Base-by-base conservation (phyloP, 1,284 basidiomycete genomes). In the Boletus semigastroideus region DNA sequence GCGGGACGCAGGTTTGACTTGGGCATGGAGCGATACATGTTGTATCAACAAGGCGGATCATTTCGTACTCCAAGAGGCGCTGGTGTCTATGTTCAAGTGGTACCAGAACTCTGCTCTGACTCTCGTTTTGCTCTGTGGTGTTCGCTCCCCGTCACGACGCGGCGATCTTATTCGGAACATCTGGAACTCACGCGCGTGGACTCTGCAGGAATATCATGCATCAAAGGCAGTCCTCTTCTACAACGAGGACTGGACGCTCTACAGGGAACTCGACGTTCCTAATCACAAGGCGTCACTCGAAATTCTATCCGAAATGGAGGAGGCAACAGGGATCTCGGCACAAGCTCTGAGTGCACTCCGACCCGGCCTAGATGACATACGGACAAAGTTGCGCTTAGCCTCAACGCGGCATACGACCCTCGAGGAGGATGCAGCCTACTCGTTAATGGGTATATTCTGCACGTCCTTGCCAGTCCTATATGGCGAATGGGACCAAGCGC, bases 281-380 rank as follows among this genome's bases (percentile, higher is more conserved):
- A 48, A 48, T 8, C 46, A 48, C 22, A 48, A 48, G n/a, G 46
- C 41, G 8, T 48, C 46, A 7, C 46, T 20, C 2, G 39, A 48
- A n/a, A 41, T 48, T 16, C 42, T 54, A 13, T 30, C 25, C 4
- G 53, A 55, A 22, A 55, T 55, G 46, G 53, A 55, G 9, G 34
- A 50, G 7, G 46, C 40, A 8, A 50, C 48, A 1, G 31, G 50
- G 1, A 16, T 55, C 4, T 45, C 47, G 22, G 22, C 22, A 5
- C 22, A 22, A 22, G 22, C 22, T 5, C 22, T 22, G 22, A 22
- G 22, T 22, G 22, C 22, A 22, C 22, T 22, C 22, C 22, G 22
- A 22, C 22, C 22, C 22, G 22, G 22, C 22, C 22, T 3, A 22
- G 22, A 22, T 22, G 22, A 22, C 22, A 22, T 22, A 22, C 22